Percentiles rank a stretch among this genome's conserved stretches.
Conservation (phyloP, 352 stramenopile species). For the Phytophthora gonapodyides region DNA sequence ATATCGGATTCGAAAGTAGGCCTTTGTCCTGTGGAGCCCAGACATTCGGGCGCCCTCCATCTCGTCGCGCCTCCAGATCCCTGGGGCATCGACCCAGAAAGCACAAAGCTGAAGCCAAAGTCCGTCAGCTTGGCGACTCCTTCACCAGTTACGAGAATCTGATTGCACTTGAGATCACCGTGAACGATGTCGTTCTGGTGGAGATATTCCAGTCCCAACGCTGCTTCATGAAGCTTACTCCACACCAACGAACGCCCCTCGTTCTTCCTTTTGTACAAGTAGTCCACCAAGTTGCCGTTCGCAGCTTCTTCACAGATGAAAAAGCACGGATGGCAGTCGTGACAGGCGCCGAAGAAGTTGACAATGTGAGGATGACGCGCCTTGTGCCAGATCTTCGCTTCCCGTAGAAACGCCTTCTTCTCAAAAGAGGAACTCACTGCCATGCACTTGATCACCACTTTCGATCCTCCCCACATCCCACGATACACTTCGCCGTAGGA, state of each 20-base stretch:
- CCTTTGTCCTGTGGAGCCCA: conserved; percentile 3
- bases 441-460: conserved; percentile 28
- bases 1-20: conserved; percentile 43
- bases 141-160: conserved; percentile 40
- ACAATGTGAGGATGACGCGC: conserved; percentile 89
- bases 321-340: conserved; percentile 19
- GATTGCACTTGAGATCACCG: conserved; percentile 70
- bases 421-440: not conserved
- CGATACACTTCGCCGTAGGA: conserved; percentile 19
- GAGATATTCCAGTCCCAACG: conserved; percentile 43
- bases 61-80: conserved; percentile 6
- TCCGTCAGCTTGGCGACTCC: conserved; percentile 36
- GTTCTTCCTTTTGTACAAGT: conserved; percentile 13
- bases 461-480: conserved; percentile 6
- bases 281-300: conserved; percentile 32
- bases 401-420: conserved; percentile 22
- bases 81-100: conserved; percentile 1
- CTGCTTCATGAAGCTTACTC: conserved; percentile 38
- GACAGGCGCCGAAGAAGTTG: conserved; percentile 53
- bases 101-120: conserved; percentile 30
- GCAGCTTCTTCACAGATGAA: conserved; percentile 36
- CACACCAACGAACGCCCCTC: conserved; percentile 18
- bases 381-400: conserved; percentile 90
- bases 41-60: conserved; percentile 39
- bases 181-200: conserved; percentile 43